Percentiles rank a stretch among this genome's conserved stretches.
Evolutionary conservation across 495 filamentous ascomycete species (phyloP).

Genomic region (Hypoxylon subgilvum): DNA sequence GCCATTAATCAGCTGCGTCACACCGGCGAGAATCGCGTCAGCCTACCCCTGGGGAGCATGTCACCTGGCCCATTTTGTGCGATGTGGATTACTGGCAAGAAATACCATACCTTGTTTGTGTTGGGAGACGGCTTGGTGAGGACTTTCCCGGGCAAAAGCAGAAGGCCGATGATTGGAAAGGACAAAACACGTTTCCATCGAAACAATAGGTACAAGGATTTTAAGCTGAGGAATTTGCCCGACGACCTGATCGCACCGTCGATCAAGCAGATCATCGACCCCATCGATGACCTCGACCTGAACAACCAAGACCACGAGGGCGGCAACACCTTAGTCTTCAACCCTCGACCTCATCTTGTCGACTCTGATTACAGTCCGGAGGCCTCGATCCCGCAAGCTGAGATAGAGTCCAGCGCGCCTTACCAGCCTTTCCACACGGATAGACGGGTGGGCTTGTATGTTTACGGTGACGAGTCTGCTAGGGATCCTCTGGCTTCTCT

Average conservation of each 20-base stretch:
- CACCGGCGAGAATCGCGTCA: slow-evolving; percentile 81
- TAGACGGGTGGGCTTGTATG: slow-evolving; percentile 71
- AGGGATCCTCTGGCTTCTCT: slow-evolving; percentile 31
- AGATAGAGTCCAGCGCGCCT: slow-evolving; percentile 90
- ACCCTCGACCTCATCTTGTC: slow-evolving; percentile 40
- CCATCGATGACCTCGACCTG: slow-evolving; percentile 56
- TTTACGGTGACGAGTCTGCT: slow-evolving; percentile 52
- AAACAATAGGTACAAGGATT: slow-evolving; percentile 65
- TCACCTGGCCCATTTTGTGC: slow-evolving; percentile 59
- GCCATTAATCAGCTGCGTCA: slow-evolving; percentile 81
- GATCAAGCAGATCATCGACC: slow-evolving; percentile 53
- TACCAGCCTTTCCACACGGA: slow-evolving; percentile 93
- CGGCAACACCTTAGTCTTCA: slow-evolving; percentile 51
- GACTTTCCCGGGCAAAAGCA: slow-evolving; percentile 67
- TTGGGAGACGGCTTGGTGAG: slow-evolving; percentile 67
- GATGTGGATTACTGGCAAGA: slow-evolving; percentile 60
- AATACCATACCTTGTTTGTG: slow-evolving; percentile 60
- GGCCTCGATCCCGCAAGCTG: slow-evolving; percentile 76
- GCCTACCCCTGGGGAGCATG: slow-evolving; percentile 64
- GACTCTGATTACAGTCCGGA: slow-evolving; percentile 47
- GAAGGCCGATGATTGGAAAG: slow-evolving; percentile 51
- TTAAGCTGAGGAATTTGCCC: slow-evolving; percentile 65
- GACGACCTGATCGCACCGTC: slow-evolving; percentile 53
- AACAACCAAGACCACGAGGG: slow-evolving; percentile 52
- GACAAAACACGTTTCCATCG: slow-evolving; percentile 54